phyloP scores from a whole-genome alignment of 2,329 filamentous ascomycete species.

The Xylaria sp. region DNA sequence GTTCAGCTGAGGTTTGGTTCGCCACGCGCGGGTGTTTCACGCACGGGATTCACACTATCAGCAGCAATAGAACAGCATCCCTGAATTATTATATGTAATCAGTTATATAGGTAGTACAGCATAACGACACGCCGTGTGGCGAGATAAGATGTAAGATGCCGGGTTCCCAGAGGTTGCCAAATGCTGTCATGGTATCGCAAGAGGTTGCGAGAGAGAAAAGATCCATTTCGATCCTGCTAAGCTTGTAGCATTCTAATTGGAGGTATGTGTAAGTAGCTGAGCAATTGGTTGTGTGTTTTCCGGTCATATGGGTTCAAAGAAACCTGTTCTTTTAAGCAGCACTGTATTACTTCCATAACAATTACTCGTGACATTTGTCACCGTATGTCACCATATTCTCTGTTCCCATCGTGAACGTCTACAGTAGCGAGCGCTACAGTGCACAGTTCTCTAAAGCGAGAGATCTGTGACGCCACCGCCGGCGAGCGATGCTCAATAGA shows the following conservation, averaged over 20 bases:
- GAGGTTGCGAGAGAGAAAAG: not conserved
- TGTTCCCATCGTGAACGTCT: not conserved
- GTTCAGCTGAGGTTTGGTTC: constrained; percentile 33
- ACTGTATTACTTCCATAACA: not conserved
- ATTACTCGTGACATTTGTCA: not conserved
- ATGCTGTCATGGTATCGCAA: not conserved
- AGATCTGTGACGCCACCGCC: not conserved
- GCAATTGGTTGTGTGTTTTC: constrained; percentile 2
- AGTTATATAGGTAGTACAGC: not conserved
- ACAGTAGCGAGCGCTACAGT: not conserved
- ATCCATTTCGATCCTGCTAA: not conserved
- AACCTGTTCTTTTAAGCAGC: not conserved
- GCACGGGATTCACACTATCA: constrained; percentile 3
- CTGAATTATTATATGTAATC: constrained; percentile 23
- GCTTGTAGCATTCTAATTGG: constrained; percentile 3
- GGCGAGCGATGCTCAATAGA: not conserved
- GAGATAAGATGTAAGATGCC: not conserved
- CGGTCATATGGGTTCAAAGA: not conserved
- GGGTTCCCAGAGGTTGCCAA: not conserved
- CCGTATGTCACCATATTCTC: not conserved
- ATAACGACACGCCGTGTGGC: constrained; percentile 23
- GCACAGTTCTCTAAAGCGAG: not conserved
- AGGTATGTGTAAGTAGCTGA: not conserved
- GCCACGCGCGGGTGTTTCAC: constrained; percentile 25
- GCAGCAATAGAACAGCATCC: constrained; percentile 25